Conservation (phyloP, 495 filamentous ascomycete species). For the Astrocystis sublimbata region DNA sequence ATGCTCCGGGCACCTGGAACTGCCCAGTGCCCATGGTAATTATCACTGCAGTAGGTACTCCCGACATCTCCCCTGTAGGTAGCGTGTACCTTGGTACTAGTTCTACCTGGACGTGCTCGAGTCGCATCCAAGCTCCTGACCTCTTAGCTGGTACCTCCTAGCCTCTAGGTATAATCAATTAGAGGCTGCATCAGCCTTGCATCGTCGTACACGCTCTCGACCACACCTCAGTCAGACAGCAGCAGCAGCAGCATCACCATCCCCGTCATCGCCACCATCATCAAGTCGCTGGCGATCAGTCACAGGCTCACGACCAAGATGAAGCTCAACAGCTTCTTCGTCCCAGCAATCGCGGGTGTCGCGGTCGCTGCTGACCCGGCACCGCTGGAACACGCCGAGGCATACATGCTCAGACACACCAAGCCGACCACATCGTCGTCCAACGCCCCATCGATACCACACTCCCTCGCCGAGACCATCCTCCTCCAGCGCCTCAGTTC, state of each 20-base stretch:
- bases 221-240: too few species aligned
- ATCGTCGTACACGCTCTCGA: conserved; percentile 2
- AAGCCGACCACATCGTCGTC: conserved; percentile 21
- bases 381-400: conserved; percentile 26
- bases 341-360: conserved; percentile 39
- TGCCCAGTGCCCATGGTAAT: too few species aligned
- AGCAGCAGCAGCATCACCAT: too few species aligned
- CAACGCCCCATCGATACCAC: conserved; percentile 36
- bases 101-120: too few species aligned
- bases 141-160: too few species aligned
- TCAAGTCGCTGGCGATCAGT: background rate
- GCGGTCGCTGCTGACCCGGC: conserved; percentile 30
- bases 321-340: conserved; percentile 39
- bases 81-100: too few species aligned
- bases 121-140: too few species aligned
- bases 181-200: conserved; percentile 9
- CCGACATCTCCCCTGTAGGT: too few species aligned
- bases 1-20: too few species aligned
- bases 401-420: conserved; percentile 29
- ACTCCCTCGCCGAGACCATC: conserved; percentile 42
- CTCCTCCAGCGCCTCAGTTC: conserved; percentile 44
- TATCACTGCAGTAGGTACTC: too few species aligned
- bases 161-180: background rate
- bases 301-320: conserved; percentile 17
- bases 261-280: too few species aligned